Percentiles rank a stretch among this genome's conserved stretches.
These are phyloP conservation scores for Elaphomyces granulatus DNA, from an alignment of 495 filamentous ascomycete species.

Conservation along the genomic window DNA sequence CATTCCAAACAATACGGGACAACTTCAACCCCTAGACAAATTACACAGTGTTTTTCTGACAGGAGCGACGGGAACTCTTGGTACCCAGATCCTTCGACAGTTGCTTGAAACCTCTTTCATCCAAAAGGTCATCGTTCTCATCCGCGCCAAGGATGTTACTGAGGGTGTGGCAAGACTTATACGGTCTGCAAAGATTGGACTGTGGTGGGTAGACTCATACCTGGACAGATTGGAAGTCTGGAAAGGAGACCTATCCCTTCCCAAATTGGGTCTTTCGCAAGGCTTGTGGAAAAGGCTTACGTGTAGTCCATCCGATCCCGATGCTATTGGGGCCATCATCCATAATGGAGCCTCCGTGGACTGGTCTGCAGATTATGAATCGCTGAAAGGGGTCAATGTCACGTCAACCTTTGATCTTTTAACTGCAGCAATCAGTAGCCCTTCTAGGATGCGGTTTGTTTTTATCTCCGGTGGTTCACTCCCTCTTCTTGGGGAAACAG, in stretches of 20 bases:
- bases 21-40: too few species aligned
- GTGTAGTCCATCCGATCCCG: slow-evolving; percentile 30
- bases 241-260: slow-evolving; percentile 47
- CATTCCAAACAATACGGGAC: too few species aligned
- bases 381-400: slow-evolving; percentile 26
- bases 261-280: slow-evolving; percentile 41
- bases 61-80: slow-evolving; percentile 65
- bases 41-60: slow-evolving; percentile 62
- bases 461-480: slow-evolving; percentile 13
- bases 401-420: slow-evolving; percentile 27
- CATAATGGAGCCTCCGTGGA: slow-evolving; percentile 59
- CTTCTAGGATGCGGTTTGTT: slow-evolving; percentile 6
- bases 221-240: slow-evolving; percentile 12
- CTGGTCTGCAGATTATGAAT: slow-evolving; percentile 23
- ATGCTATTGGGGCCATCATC: slow-evolving; percentile 51
- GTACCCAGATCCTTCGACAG: slow-evolving; percentile 53
- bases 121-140: slow-evolving; percentile 46
- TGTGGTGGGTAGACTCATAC: slow-evolving; percentile 15
- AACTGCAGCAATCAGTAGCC: slow-evolving; percentile 2
- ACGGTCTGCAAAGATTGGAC: slow-evolving; percentile 20
- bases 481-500: slow-evolving; percentile 1
- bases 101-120: slow-evolving; percentile 35
- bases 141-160: slow-evolving; percentile 41
- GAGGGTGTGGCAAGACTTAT: slow-evolving; percentile 37
- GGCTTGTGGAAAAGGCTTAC: slow-evolving; percentile 20